phyloP scores from a whole-genome alignment of 2,329 filamentous ascomycete genomes.

The Mycogone perniciosa region DNA sequence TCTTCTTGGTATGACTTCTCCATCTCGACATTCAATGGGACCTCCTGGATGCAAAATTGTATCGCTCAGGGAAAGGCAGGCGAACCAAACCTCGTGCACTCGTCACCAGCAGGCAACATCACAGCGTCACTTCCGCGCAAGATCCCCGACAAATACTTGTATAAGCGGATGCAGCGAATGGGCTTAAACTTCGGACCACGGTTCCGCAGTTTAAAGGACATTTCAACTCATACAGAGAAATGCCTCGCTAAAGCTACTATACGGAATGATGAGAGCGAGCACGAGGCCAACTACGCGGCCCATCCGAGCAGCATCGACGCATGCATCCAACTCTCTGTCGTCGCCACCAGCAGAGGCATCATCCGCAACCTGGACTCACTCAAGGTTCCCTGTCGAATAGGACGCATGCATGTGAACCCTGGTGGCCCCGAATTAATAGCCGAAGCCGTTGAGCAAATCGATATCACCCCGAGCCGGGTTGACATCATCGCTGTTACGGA shows the following conservation, averaged over 20 bases:
- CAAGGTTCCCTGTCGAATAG: conserved; percentile 1
- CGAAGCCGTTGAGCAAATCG: background rate
- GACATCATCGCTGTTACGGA: background rate
- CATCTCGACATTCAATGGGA: conserved; percentile 11
- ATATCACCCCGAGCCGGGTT: background rate
- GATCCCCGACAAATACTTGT: background rate
- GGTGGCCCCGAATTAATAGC: background rate
- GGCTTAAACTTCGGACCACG: conserved; percentile 4
- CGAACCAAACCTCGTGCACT: background rate
- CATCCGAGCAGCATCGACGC: conserved; percentile 33
- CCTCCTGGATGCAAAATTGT: conserved; percentile 10
- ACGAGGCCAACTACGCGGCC: conserved; percentile 21
- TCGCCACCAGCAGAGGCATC: conserved; percentile 18
- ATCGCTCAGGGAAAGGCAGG: conserved; percentile 7
- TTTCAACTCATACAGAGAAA: background rate
- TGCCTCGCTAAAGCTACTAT: background rate
- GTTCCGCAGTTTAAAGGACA: background rate
- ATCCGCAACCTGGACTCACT: conserved; percentile 17
- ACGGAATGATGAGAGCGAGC: background rate
- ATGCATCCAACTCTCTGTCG: conserved; percentile 25
- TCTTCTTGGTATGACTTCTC: conserved; percentile 15
- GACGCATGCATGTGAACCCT: background rate
- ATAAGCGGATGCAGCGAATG: conserved; percentile 1
- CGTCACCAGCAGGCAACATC: background rate
- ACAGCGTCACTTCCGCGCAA: background rate